These are phyloP conservation scores for Acanthamoeba castellanii DNA, from an alignment of 208 protist genomes.

Conservation along the genomic window DNA sequence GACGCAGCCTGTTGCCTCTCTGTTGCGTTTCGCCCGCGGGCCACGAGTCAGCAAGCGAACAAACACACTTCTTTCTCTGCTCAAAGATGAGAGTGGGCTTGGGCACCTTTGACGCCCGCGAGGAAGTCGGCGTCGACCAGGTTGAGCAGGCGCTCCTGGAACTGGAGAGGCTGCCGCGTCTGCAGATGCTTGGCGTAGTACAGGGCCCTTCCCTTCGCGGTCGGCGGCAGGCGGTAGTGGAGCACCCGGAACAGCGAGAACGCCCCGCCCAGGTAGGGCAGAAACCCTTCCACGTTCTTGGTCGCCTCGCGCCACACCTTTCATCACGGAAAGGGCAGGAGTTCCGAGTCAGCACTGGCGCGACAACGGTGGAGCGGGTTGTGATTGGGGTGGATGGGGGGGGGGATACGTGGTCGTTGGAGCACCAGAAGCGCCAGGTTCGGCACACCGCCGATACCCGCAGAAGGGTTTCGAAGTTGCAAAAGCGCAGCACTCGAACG, in stretches of 20 bases:
- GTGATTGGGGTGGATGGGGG: background rate
- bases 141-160: background rate
- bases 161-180: background rate
- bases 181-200: slow-evolving; percentile 35
- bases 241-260: slow-evolving; percentile 27
- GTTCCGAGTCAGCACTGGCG: background rate
- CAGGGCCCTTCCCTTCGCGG: slow-evolving; percentile 1
- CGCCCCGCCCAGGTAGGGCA: slow-evolving; percentile 10
- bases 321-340: background rate
- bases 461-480: background rate
- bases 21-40: background rate
- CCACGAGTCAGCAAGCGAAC: background rate
- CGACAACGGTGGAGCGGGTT: background rate
- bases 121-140: slow-evolving; percentile 32
- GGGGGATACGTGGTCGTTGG: background rate
- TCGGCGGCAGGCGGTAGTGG: background rate
- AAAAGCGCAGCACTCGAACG: background rate
- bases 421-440: slow-evolving; percentile 22
- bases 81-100: too few species aligned
- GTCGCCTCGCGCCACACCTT: slow-evolving; percentile 23
- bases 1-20: background rate
- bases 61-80: too few species aligned
- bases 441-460: slow-evolving; percentile 1
- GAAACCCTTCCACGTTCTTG: background rate
- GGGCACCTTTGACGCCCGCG: background rate